phyloP scores from a whole-genome alignment of 2,329 filamentous ascomycete species.

The Bretziella fagacearum region DNA sequence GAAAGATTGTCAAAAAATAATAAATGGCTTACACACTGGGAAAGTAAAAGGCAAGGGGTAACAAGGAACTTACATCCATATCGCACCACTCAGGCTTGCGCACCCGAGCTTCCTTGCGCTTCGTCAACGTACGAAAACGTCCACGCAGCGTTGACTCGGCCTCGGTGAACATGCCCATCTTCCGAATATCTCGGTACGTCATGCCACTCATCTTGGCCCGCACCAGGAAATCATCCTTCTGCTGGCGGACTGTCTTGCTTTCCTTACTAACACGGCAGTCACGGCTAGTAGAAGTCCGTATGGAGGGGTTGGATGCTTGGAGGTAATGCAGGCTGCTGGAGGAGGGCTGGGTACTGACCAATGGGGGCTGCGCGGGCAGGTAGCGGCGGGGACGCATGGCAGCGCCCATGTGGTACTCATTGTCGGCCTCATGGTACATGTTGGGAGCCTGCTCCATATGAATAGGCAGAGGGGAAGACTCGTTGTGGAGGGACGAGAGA shows the following conservation, averaged over 20 bases:
- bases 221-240: conserved; percentile 34
- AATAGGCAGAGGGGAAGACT: conserved; percentile 1
- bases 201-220: conserved; percentile 36
- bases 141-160: conserved; percentile 59
- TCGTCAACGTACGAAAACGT: conserved; percentile 47
- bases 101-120: conserved; percentile 42
- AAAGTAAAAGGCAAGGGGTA: background rate
- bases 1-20: too few relatives aligned
- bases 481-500: background rate
- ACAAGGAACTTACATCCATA: conserved; percentile 39
- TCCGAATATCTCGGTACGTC: conserved; percentile 49
- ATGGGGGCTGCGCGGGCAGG: background rate
- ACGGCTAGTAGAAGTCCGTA: conserved; percentile 1
- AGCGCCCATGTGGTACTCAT: background rate
- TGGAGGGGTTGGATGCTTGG: background rate
- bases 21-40: background rate
- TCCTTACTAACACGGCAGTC: conserved; percentile 8
- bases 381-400: background rate
- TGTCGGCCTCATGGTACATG: background rate
- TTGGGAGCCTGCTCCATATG: background rate
- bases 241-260: conserved; percentile 5
- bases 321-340: background rate
- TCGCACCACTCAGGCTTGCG: conserved; percentile 48
- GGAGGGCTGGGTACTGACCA: background rate
- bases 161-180: conserved; percentile 37